Percentiles rank a stretch among this genome's conserved stretches.
Evolutionary conservation across 495 filamentous ascomycete species (phyloP).

Genomic region (Aspergillus conjunctus): DNA sequence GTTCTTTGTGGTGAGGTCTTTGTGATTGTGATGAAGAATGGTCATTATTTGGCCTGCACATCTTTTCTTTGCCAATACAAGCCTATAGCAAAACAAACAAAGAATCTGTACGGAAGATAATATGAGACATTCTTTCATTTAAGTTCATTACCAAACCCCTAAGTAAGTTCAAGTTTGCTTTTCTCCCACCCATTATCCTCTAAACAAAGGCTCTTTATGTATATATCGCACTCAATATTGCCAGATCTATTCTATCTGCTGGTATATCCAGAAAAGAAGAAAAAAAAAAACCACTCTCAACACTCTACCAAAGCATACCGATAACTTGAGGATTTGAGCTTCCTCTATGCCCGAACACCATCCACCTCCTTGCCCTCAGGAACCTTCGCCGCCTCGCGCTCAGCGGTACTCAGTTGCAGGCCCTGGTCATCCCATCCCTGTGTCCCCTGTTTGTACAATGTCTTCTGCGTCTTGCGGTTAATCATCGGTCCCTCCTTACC

Average conservation of each 20-base stretch:
- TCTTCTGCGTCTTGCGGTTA: constrained; percentile 42
- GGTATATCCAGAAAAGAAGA: neutral
- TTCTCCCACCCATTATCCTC: neutral
- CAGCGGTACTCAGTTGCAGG: constrained; percentile 44
- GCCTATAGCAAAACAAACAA: too few species aligned
- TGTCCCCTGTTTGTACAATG: constrained; percentile 41
- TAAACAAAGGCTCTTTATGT: neutral
- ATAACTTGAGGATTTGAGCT: constrained; percentile 1
- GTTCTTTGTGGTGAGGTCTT: neutral
- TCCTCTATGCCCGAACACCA: constrained; percentile 34
- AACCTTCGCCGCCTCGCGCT: constrained; percentile 43
- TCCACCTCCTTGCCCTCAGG: constrained; percentile 40
- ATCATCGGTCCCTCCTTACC: constrained; percentile 43
- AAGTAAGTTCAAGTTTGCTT: neutral
- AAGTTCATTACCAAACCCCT: too few species aligned
- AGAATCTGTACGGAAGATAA: too few species aligned
- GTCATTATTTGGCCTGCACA: neutral
- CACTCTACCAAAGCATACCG: constrained; percentile 1
- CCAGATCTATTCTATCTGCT: constrained; percentile 6
- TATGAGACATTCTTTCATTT: too few species aligned
- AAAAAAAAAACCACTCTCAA: constrained; percentile 4
- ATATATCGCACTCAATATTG: neutral
- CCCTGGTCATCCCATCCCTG: constrained; percentile 51
- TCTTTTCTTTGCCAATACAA: too few species aligned
- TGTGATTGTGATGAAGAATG: neutral